A percentile compares a stretch with the other conserved stretches of the same genome.
Evolutionary conservation across 345 rosid species (phyloP).

Genomic region (Ricinus communis): DNA sequence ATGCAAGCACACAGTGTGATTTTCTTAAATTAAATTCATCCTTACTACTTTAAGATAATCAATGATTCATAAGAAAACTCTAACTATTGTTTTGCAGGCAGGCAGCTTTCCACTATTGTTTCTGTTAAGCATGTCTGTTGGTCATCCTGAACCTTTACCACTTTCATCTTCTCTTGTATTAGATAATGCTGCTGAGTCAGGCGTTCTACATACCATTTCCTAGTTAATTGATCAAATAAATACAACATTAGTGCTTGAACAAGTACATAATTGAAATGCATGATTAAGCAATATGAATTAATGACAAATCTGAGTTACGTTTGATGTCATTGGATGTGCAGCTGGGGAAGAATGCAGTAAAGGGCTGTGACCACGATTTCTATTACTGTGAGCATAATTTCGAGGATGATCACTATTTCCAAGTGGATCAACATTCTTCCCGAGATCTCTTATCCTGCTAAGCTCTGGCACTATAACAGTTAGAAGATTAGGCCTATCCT

Average conservation of each 20-base stretch:
- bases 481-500: conserved; percentile 80
- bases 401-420: neutral
- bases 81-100: too few species aligned
- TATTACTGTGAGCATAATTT: neutral
- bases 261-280: neutral
- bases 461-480: conserved; percentile 70
- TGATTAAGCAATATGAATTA: neutral
- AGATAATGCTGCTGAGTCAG: neutral
- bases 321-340: conserved; percentile 2
- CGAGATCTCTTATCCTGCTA: conserved; percentile 52
- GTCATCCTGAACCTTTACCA: conserved; percentile 9
- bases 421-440: conserved; percentile 24
- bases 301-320: conserved; percentile 26
- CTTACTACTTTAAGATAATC: too few species aligned
- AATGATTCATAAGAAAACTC: too few species aligned
- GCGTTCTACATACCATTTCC: conserved; percentile 10
- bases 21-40: too few species aligned
- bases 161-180: neutral
- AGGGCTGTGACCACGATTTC: conserved; percentile 4
- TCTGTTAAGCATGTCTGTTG: too few species aligned
- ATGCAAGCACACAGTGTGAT: too few species aligned
- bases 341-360: conserved; percentile 7
- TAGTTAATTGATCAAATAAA: conserved; percentile 6
- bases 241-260: neutral
- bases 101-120: conserved; percentile 1